Evolutionary conservation across 345 rosid genomes (phyloP), one percentile per base, ranked within the genome.

Genomic region (Pistacia atlantica): DNA sequence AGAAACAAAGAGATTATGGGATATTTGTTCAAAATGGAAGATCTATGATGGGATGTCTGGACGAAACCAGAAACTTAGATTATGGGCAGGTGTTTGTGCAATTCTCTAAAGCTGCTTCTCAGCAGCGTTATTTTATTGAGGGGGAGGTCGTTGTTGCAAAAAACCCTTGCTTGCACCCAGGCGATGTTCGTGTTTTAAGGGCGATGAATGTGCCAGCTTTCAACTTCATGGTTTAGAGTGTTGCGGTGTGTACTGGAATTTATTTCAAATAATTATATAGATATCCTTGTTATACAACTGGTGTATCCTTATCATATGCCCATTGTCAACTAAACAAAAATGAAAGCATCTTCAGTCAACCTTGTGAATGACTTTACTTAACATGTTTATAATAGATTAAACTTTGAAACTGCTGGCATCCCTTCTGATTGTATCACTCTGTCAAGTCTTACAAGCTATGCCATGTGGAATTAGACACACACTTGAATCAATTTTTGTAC

Each of bases 11-110:
- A 64, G 88, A 87, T 22, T 22, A 22, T 22, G 25, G 94, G 77
- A 86, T 95, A 35, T 89, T 83, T 68, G 16, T 93, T 62, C 80
- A 83, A 31, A 37, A 81, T 64, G 98, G 87, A 85, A 88, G 97
- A 82, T 69, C 84, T 52, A 90, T 95, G 97, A 93, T 95, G 97
- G 98, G 98, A 66, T 91, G 97, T 71, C 69, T 95, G 8, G 98
- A 95, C 72, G 98, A 95, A 84, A 91, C 92, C 0, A 67, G 85
- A 82, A 93, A 84, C 54, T 67, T 95, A 49, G 84, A 89, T 37
- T 90, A 95, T 11, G 98, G 98, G 45, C 85, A 95, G 76, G 97
- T 95, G n/a, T 86, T 90, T 56, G 90, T 93, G 79, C 95, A 89
- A 56, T 76, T 56, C 74, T 86, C 92, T n/a, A 80, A 75, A 8